These are phyloP conservation scores for Hymenoscyphus fructigenus DNA, from an alignment of 2,329 filamentous ascomycete species.

Conservation along the genomic window DNA sequence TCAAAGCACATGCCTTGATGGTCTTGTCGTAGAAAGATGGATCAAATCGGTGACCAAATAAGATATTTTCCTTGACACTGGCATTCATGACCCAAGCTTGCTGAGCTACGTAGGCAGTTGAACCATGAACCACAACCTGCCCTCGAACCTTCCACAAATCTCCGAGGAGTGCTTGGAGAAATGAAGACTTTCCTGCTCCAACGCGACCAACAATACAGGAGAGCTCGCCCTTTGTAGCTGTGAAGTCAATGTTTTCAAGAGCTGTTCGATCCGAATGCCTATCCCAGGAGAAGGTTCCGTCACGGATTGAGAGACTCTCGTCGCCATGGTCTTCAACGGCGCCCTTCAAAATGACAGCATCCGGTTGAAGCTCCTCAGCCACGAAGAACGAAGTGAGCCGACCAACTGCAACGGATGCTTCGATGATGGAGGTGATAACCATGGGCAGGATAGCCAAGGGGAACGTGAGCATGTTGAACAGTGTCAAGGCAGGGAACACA, in stretches of 20 bases:
- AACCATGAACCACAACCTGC: constrained; percentile 77
- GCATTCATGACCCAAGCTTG: constrained; percentile 97
- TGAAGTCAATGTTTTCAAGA: constrained; percentile 82
- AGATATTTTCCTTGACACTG: constrained; percentile 93
- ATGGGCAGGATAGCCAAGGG: constrained; percentile 92
- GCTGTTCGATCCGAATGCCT: constrained; percentile 70
- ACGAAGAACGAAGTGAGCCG: constrained; percentile 82
- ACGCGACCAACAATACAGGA: constrained; percentile 92
- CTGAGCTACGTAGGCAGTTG: constrained; percentile 88
- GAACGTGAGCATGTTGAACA: constrained; percentile 96
- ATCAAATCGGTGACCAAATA: constrained; percentile 94
- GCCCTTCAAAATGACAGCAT: constrained; percentile 72
- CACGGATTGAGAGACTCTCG: constrained; percentile 77
- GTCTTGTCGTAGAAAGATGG: constrained; percentile 92
- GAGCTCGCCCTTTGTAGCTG: constrained; percentile 87
- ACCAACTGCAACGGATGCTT: constrained; percentile 87
- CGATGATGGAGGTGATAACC: constrained; percentile 96
- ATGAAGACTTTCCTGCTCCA: constrained; percentile 91
- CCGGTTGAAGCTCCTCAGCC: constrained; percentile 84
- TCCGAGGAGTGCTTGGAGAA: constrained; percentile 84
- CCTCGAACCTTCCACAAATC: constrained; percentile 90
- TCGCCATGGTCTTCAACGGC: constrained; percentile 76
- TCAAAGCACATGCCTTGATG: constrained; percentile 83
- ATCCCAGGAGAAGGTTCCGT: constrained; percentile 94
- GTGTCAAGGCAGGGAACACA: constrained; percentile 86